Evolutionary conservation across 2,329 filamentous ascomycete genomes (phyloP).

Genomic region (Calonectria naviculata): DNA sequence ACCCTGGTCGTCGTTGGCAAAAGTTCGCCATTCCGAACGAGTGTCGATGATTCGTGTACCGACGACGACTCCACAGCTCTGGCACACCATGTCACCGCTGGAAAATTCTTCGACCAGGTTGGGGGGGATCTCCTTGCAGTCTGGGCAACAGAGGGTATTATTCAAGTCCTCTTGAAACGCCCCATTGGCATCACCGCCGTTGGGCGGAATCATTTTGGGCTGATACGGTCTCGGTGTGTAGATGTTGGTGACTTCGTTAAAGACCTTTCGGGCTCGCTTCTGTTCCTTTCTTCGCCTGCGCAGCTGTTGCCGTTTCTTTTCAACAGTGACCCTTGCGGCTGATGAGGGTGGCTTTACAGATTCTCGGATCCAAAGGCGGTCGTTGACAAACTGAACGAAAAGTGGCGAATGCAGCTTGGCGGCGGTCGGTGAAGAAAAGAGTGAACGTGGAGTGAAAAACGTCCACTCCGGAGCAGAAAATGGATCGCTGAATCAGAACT

Average conservation of each 20-base stretch:
- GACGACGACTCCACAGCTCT: slow-evolving; percentile 89
- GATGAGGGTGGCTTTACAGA: slow-evolving; percentile 29
- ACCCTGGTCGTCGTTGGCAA: slow-evolving; percentile 97
- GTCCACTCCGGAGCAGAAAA: background rate
- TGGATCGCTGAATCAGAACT: background rate
- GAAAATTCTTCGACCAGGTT: slow-evolving; percentile 94
- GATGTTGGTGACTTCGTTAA: slow-evolving; percentile 55
- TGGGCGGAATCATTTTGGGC: slow-evolving; percentile 59
- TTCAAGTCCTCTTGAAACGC: slow-evolving; percentile 86
- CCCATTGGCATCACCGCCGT: slow-evolving; percentile 44
- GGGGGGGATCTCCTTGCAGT: slow-evolving; percentile 93
- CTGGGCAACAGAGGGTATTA: slow-evolving; percentile 85
- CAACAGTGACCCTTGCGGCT: slow-evolving; percentile 37
- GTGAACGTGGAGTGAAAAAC: slow-evolving; percentile 1
- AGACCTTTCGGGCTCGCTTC: slow-evolving; percentile 51
- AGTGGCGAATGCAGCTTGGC: slow-evolving; percentile 79
- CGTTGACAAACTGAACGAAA: slow-evolving; percentile 68
- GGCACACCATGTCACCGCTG: slow-evolving; percentile 92
- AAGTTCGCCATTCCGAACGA: slow-evolving; percentile 98
- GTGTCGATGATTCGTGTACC: slow-evolving; percentile 94
- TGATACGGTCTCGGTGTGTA: slow-evolving; percentile 54
- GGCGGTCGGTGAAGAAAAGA: slow-evolving; percentile 44
- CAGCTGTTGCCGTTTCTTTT: slow-evolving; percentile 47
- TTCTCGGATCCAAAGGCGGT: slow-evolving; percentile 51
- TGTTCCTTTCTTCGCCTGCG: slow-evolving; percentile 47